Percentiles rank a stretch among this genome's conserved stretches.
Evolutionary conservation across 768 basidiomycete genomes (phyloP).

Genomic region (Butyriboletus loyo): DNA sequence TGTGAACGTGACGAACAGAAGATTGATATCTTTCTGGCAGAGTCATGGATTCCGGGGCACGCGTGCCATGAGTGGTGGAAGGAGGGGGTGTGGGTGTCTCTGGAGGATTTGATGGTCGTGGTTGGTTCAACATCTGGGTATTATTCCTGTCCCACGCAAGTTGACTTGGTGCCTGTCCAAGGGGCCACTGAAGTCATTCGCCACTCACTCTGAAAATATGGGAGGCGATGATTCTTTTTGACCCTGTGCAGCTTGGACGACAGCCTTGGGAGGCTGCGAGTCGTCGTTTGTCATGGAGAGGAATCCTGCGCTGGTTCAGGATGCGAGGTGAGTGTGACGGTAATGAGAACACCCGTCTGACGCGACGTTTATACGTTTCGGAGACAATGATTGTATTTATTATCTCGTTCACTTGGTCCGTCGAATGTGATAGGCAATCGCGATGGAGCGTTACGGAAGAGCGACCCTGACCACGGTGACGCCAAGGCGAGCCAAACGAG

Average conservation of each 20-base stretch:
- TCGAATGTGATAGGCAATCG: not conserved
- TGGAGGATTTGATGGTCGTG: not conserved
- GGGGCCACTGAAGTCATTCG: not conserved
- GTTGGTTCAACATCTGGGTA: not conserved
- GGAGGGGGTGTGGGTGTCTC: constrained; percentile 7
- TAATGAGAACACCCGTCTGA: not conserved
- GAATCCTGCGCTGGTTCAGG: not conserved
- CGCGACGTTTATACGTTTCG: constrained; percentile 5
- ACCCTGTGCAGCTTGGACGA: constrained; percentile 16
- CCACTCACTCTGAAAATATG: constrained; percentile 12
- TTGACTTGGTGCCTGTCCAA: not conserved
- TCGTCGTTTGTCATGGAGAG: constrained; percentile 8
- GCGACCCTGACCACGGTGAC: constrained; percentile 1
- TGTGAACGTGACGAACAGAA: constrained; percentile 32
- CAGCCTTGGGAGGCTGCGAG: not conserved
- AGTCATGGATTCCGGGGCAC: constrained; percentile 42
- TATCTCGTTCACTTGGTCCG: not conserved
- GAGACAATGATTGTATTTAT: constrained; percentile 1
- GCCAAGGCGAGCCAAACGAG: not conserved
- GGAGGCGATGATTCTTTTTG: not conserved
- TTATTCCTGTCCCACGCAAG: constrained; percentile 3
- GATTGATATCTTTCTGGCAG: constrained; percentile 27
- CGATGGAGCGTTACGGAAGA: constrained; percentile 1
- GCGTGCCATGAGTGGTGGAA: constrained; percentile 32
- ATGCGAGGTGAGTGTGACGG: not conserved